Evolutionary conservation across 345 rosid genomes (phyloP).

Genomic region (Pelargonium nanum): DNA sequence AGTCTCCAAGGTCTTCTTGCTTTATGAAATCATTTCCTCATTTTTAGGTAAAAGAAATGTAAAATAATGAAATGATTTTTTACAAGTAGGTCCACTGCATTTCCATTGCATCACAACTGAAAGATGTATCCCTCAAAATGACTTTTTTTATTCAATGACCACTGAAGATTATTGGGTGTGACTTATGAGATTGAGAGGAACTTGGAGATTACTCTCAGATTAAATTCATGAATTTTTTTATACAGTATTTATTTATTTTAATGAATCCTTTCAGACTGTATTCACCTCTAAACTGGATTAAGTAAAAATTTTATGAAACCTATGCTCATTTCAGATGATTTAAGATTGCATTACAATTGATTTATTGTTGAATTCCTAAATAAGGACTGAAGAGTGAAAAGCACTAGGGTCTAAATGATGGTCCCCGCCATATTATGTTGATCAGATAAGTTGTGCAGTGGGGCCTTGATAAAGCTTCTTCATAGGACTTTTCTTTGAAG

Average conservation of each 20-base stretch:
- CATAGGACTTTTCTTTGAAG: slow-evolving; percentile 26
- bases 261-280: neutral
- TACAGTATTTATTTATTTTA: too few relatives aligned
- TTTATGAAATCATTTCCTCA: neutral
- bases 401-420: slow-evolving; percentile 41
- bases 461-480: slow-evolving; percentile 45
- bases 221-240: too few relatives aligned
- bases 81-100: neutral
- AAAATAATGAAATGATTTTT: too few relatives aligned
- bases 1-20: neutral
- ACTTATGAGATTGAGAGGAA: neutral
- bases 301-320: neutral
- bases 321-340: neutral
- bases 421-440: slow-evolving; percentile 56
- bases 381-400: slow-evolving; percentile 27
- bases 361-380: slow-evolving; percentile 24
- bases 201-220: neutral
- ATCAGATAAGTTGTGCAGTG: slow-evolving; percentile 36
- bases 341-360: slow-evolving; percentile 12
- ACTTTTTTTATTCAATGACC: neutral
- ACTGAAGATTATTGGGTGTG: neutral
- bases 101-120: neutral
- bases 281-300: neutral
- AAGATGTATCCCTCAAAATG: neutral
- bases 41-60: neutral